phyloP scores from a whole-genome alignment of 352 stramenopile species.

The Globisporangium paddicum region DNA sequence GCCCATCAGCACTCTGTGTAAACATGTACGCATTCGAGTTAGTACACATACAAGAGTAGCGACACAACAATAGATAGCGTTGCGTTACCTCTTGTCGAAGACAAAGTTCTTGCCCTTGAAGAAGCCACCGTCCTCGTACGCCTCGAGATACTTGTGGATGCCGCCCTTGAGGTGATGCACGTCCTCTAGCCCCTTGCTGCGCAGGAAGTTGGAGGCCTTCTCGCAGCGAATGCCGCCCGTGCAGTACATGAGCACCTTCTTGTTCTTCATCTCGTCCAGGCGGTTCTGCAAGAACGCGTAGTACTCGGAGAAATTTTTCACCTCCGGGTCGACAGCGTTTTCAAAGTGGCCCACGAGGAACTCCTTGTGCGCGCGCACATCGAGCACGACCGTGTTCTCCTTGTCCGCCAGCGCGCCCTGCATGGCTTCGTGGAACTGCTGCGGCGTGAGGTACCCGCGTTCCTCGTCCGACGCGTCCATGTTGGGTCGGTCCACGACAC shows the following conservation, averaged over 20 bases:
- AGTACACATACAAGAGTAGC: not conserved
- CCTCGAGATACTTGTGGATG: conserved; percentile 74
- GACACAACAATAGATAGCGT: conserved; percentile 1
- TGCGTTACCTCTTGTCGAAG: conserved; percentile 62
- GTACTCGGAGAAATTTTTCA: conserved; percentile 78
- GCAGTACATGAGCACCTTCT: conserved; percentile 81
- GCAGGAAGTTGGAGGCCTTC: conserved; percentile 69
- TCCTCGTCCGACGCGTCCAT: conserved; percentile 52
- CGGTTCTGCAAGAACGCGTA: conserved; percentile 58
- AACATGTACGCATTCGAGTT: not conserved
- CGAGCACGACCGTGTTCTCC: conserved; percentile 45
- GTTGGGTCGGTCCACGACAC: conserved; percentile 40
- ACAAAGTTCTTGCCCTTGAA: conserved; percentile 82
- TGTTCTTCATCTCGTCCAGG: conserved; percentile 56
- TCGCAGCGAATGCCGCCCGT: conserved; percentile 74
- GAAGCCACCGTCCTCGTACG: conserved; percentile 52
- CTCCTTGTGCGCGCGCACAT: conserved; percentile 63
- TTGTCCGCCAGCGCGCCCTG: conserved; percentile 33
- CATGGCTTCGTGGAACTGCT: conserved; percentile 74
- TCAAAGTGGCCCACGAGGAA: conserved; percentile 72
- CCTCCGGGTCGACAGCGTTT: conserved; percentile 51
- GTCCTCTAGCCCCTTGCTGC: conserved; percentile 46
- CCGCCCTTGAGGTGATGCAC: conserved; percentile 67
- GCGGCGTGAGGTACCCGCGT: conserved; percentile 65
- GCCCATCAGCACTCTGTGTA: conserved; percentile 46